Evolutionary conservation across 106 monocot species (phyloP).

Genomic region (Acorus calamus): DNA sequence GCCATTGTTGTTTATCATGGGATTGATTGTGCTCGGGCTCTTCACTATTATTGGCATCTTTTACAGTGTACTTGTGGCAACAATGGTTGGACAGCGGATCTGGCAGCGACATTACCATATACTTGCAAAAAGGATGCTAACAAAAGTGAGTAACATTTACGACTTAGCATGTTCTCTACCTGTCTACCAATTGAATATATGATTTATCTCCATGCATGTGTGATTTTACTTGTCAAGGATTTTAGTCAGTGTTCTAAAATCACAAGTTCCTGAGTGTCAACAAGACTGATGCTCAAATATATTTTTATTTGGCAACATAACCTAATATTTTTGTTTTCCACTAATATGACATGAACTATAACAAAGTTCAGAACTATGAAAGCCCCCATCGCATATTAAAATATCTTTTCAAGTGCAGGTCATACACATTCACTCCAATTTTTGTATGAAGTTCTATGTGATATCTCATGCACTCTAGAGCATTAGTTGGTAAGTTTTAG

Average conservation of each 20-base stretch:
- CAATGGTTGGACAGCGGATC: constrained; percentile 92
- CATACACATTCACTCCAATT: too few species aligned
- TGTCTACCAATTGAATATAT: background rate
- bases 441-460: too few species aligned
- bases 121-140: constrained; percentile 87
- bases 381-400: too few species aligned
- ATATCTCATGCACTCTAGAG: too few species aligned
- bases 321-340: too few species aligned
- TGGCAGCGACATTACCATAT: constrained; percentile 98
- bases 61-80: constrained; percentile 89
- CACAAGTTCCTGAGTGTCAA: too few species aligned
- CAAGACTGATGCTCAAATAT: too few species aligned
- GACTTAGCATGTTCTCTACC: background rate
- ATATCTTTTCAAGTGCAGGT: too few species aligned
- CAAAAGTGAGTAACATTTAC: constrained; percentile 38
- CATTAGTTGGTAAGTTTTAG: too few species aligned
- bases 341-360: too few species aligned
- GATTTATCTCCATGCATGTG: background rate
- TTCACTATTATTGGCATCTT: constrained; percentile 89
- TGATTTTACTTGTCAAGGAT: background rate
- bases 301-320: too few species aligned
- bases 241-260: background rate
- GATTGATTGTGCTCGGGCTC: constrained; percentile 65
- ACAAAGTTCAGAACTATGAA: too few species aligned
- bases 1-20: constrained; percentile 74